Evolutionary conservation across 129 eudicot species (phyloP), one percentile per base, ranked within the genome.

Genomic region (Deinandra increscens): DNA sequence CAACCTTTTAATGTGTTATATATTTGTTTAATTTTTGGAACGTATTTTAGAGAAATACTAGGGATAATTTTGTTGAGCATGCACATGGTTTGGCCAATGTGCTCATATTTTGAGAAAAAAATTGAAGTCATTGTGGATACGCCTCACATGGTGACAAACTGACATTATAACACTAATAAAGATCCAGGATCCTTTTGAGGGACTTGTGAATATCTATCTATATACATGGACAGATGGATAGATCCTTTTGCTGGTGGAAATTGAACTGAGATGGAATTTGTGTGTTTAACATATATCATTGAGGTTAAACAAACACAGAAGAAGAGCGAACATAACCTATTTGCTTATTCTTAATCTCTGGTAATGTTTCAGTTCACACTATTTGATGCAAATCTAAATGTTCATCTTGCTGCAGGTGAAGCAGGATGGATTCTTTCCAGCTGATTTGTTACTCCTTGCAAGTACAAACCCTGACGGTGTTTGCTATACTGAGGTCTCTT

Each of bases 391-490:
- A 54, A 63, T 71, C 69, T 69, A 44, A 81, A 38, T 61, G 67
- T 58, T 55, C 60, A 69, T 68, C 60, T 79, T 45, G 37, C 71
- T 60, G 66, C 95, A 93, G 99, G 90, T 93, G 73, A 87, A 76
- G 75, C 99, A 89, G 79, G 99, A 93, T 64, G 88, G 84, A 18
- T 86, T 84, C 74, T 93, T 93, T 81, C 99, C 99, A 14, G 99
- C 99, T 44, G 99, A 93, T 83, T 55, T 93, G 70, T 77, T 93
- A 69, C 87, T 93, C 72, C 99, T 93, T 70, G 97, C 95, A 68
- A 85, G 97, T 79, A 81, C 97, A 70, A 93, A 93, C 70, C 78
- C 97, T 23, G 99, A 93, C 69, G 99, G 99, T 70, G 87, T 93
- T 75, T 93, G 97, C 80, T 93, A 93, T 64, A 78, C 88, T 6